Percentiles rank a stretch among this genome's conserved stretches.
Conservation (phyloP, 176 grass and related monocot species). For the Leersia perrieri region DNA sequence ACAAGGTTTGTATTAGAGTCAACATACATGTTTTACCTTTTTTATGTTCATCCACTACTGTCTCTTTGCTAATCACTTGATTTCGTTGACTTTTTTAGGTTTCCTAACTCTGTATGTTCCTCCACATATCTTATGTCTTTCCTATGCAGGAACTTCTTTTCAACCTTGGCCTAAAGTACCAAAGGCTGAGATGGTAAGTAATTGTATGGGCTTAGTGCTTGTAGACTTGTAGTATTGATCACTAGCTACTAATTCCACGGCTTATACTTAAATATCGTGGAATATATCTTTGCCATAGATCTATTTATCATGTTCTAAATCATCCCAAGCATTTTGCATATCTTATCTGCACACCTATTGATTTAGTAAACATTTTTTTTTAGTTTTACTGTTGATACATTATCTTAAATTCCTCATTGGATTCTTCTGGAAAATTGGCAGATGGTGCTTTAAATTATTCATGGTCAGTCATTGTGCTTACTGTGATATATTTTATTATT, state of each 20-base stretch:
- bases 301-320: background rate
- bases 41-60: slow-evolving; percentile 1
- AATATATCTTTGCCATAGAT: background rate
- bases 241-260: background rate
- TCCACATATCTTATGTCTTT: slow-evolving; percentile 1
- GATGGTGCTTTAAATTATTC: background rate
- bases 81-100: slow-evolving; percentile 30
- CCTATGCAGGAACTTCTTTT: slow-evolving; percentile 80
- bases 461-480: slow-evolving; percentile 9
- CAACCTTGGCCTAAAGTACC: slow-evolving; percentile 84
- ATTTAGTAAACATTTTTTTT: background rate
- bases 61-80: slow-evolving; percentile 9
- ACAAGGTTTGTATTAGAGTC: slow-evolving; percentile 61
- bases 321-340: background rate
- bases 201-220: slow-evolving; percentile 19
- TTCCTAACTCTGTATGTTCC: slow-evolving; percentile 14
- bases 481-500: slow-evolving; percentile 31
- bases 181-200: slow-evolving; percentile 76
- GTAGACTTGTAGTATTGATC: background rate
- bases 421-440: background rate
- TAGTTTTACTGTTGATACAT: background rate
- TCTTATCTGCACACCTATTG: background rate
- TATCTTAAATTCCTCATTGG: slow-evolving; percentile 2
- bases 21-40: slow-evolving; percentile 5
- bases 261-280: background rate